A percentile compares a stretch with the other conserved stretches of the same genome.
Conservation (phyloP, 2,329 filamentous ascomycete genomes). For the Pezicula neosporulosa region DNA sequence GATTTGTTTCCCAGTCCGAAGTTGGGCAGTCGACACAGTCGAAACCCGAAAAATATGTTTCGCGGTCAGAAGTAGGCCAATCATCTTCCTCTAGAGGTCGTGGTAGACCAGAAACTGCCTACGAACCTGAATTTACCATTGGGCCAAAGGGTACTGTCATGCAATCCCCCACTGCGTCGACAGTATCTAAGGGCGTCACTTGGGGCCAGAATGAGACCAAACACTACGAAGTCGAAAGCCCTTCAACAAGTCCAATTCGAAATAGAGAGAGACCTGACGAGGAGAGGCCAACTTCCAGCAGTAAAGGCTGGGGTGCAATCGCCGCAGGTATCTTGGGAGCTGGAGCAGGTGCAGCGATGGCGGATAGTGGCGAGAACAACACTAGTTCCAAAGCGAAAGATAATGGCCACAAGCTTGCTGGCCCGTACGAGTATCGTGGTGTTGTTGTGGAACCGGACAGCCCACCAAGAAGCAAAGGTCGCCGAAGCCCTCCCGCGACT, state of each 20-base stretch:
- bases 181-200: conserved; percentile 53
- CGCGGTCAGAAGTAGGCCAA: conserved; percentile 5
- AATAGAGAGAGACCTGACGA: conserved; percentile 32
- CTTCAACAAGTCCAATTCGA: conserved; percentile 33
- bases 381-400: conserved; percentile 12
- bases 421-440: conserved; percentile 24
- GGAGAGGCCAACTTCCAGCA: conserved; percentile 4
- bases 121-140: conserved; percentile 33
- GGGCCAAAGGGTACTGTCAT: conserved; percentile 40
- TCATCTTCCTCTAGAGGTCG: conserved; percentile 8
- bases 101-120: conserved; percentile 11
- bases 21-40: background rate
- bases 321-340: conserved; percentile 45
- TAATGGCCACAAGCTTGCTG: conserved; percentile 3
- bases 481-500: conserved; percentile 43
- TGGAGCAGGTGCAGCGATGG: conserved; percentile 27
- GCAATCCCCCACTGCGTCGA: conserved; percentile 38
- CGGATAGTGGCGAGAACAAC: conserved; percentile 16
- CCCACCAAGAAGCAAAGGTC: conserved; percentile 10
- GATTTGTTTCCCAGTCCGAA: background rate
- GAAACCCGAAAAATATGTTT: background rate
- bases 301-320: conserved; percentile 48
- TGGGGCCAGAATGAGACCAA: conserved; percentile 65
- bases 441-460: conserved; percentile 20
- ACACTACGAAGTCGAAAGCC: conserved; percentile 59